Conservation (phyloP, 768 basidiomycete species). For the Daedalea quercina region DNA sequence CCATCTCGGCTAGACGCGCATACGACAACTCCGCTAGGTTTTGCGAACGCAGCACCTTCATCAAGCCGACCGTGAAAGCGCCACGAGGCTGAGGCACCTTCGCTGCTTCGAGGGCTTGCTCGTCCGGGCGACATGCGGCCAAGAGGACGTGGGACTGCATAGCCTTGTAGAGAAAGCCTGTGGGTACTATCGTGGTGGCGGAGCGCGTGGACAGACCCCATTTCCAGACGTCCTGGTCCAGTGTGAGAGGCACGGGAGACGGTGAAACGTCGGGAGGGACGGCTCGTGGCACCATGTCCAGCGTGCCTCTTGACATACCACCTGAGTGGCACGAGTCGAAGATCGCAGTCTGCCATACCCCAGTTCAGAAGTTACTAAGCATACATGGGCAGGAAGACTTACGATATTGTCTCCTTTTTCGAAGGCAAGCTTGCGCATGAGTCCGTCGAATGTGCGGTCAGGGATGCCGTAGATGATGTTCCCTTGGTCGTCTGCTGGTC, state of each 20-base stretch:
- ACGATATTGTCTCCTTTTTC: conserved; percentile 6
- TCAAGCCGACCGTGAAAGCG: background rate
- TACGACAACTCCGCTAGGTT: background rate
- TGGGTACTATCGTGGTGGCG: background rate
- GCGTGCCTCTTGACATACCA: background rate
- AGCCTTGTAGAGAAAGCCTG: background rate
- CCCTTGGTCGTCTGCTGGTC: background rate
- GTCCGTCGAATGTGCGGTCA: conserved; percentile 5
- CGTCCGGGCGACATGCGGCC: background rate
- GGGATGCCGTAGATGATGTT: conserved; percentile 4
- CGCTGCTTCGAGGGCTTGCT: background rate
- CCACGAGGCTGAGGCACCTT: background rate
- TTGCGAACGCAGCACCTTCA: background rate
- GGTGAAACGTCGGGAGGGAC: background rate
- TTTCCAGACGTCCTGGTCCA: background rate
- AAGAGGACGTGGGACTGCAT: background rate
- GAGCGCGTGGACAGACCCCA: background rate
- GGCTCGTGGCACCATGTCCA: background rate
- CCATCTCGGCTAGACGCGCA: background rate
- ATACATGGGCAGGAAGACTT: background rate
- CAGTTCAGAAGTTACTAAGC: background rate
- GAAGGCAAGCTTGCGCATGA: background rate
- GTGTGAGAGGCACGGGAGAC: background rate
- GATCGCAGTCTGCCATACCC: conserved; percentile 11
- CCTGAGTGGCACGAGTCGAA: conserved; percentile 16